A percentile compares a stretch with the other conserved stretches of the same genome.
Evolutionary conservation across 2,329 filamentous ascomycete species (phyloP).

Genomic region (Diaporthe ampelina): DNA sequence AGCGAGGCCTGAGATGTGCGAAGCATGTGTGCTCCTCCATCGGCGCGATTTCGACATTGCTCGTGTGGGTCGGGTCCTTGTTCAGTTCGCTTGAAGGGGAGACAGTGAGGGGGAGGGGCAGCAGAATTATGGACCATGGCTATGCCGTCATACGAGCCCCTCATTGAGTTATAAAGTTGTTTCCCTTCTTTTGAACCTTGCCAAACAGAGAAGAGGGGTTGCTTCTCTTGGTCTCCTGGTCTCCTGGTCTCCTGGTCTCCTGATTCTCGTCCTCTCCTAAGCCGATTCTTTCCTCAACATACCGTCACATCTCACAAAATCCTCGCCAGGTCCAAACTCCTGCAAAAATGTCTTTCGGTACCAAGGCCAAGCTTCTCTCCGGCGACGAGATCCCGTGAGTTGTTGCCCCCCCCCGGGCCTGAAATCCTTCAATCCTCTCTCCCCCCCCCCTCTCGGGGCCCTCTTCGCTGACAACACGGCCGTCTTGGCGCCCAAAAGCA

Average conservation of each 20-base stretch:
- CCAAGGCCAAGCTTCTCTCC: slow-evolving; percentile 71
- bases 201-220: slow-evolving; percentile 25
- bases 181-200: not conserved
- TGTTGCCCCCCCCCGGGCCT: slow-evolving; percentile 45
- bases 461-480: slow-evolving; percentile 1
- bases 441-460: too few species aligned
- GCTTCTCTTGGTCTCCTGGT: not conserved
- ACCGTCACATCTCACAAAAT: not conserved
- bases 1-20: not conserved
- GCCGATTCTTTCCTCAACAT: not conserved
- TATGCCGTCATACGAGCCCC: slow-evolving; percentile 38
- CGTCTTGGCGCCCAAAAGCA: slow-evolving; percentile 8
- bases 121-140: slow-evolving; percentile 1
- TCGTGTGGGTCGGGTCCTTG: slow-evolving; percentile 15
- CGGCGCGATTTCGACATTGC: slow-evolving; percentile 23
- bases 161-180: slow-evolving; percentile 37
- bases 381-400: slow-evolving; percentile 73
- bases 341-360: slow-evolving; percentile 66
- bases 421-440: not conserved
- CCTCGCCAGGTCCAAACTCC: not conserved
- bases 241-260: slow-evolving; percentile 12
- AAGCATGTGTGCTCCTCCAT: slow-evolving; percentile 10
- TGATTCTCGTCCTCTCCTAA: slow-evolving; percentile 19
- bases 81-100: not conserved
- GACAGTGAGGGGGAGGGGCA: slow-evolving; percentile 38